Conservation (phyloP, 1,139 yeast species). For the Kodamaea anthophila region DNA sequence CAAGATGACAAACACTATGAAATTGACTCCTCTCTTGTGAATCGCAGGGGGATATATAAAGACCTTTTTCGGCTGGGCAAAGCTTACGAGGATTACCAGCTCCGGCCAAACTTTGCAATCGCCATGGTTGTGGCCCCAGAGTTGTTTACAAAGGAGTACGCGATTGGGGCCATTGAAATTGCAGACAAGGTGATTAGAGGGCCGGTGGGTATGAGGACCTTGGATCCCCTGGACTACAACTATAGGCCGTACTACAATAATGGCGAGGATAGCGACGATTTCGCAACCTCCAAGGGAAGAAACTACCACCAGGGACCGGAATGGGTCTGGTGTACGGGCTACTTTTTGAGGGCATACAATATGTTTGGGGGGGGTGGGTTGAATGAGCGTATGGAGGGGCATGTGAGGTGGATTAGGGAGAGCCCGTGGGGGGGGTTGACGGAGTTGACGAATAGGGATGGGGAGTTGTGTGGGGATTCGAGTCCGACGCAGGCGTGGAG, state of each 20-base stretch:
- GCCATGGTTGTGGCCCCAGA: slow-evolving; percentile 95
- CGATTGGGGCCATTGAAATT: slow-evolving; percentile 53
- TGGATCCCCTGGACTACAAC: slow-evolving; percentile 88
- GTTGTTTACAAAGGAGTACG: slow-evolving; percentile 59
- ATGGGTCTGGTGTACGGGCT: slow-evolving; percentile 94
- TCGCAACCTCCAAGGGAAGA: slow-evolving; percentile 90
- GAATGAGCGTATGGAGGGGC: slow-evolving; percentile 54
- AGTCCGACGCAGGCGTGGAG: slow-evolving; percentile 99
- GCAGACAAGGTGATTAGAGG: slow-evolving; percentile 80
- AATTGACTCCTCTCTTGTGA: slow-evolving; percentile 59
- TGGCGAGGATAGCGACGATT: slow-evolving; percentile 74
- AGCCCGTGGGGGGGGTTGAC: slow-evolving; percentile 93
- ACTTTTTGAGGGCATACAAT: slow-evolving; percentile 70
- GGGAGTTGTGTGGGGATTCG: slow-evolving; percentile 73
- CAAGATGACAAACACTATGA: slow-evolving; percentile 47
- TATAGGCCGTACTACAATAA: slow-evolving; percentile 86
- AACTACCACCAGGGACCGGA: slow-evolving; percentile 99
- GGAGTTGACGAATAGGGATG: slow-evolving; percentile 86
- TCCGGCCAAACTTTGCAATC: slow-evolving; percentile 87
- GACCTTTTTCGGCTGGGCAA: slow-evolving; percentile 78
- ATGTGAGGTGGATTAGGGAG: slow-evolving; percentile 60
- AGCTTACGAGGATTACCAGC: slow-evolving; percentile 88
- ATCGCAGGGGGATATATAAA: slow-evolving; percentile 91
- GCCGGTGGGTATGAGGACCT: slow-evolving; percentile 85
- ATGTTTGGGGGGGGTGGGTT: slow-evolving; percentile 27